phyloP scores from a whole-genome alignment of 331 rosid species.

The Malus hybrid region DNA sequence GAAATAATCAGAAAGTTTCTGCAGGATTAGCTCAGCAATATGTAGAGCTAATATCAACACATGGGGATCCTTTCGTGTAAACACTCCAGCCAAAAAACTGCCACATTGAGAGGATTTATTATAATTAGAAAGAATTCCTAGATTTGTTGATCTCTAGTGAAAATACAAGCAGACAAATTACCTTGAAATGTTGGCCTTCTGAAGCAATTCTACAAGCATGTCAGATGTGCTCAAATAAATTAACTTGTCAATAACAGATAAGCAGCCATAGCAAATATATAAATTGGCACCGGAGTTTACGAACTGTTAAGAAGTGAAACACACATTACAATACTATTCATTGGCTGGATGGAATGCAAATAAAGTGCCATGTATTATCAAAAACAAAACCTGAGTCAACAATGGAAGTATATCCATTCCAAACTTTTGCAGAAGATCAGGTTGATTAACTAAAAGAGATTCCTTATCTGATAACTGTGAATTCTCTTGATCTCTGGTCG shows the following conservation, averaged over 20 bases:
- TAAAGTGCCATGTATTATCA: constrained; percentile 1
- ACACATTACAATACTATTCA: constrained; percentile 13
- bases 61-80: constrained; percentile 89
- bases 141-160: constrained; percentile 5
- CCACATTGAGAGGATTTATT: constrained; percentile 15
- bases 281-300: constrained; percentile 90
- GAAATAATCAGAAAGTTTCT: constrained; percentile 58
- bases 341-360: not conserved
- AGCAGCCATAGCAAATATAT: constrained; percentile 81
- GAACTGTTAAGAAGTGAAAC: constrained; percentile 42
- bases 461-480: constrained; percentile 50
- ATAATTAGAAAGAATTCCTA: constrained; percentile 16
- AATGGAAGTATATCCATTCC: constrained; percentile 71
- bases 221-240: constrained; percentile 64
- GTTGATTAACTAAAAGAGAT: constrained; percentile 44
- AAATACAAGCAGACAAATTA: constrained; percentile 28
- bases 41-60: constrained; percentile 66
- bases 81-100: constrained; percentile 96
- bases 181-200: constrained; percentile 79
- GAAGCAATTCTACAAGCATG: constrained; percentile 66
- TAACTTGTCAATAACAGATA: constrained; percentile 67
- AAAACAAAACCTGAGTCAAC: constrained; percentile 73
- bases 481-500: constrained; percentile 46
- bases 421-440: constrained; percentile 63
- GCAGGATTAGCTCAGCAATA: constrained; percentile 74